Base-by-base conservation (phyloP, 805 yeast genomes). In the Torulaspora maleeae region DNA sequence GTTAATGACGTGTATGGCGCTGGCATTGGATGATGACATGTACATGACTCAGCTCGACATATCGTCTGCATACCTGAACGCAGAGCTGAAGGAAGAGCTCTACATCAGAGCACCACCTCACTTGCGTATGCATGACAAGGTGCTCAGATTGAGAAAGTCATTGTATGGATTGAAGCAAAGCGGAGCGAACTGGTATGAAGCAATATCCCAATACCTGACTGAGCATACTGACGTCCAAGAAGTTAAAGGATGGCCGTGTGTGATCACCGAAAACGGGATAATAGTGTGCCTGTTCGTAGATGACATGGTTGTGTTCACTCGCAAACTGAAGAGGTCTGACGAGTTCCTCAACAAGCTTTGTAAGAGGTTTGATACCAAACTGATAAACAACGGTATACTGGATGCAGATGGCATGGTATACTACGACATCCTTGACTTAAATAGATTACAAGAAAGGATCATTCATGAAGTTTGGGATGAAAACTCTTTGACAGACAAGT, bases 261-360 rank as follows among this genome's bases (percentile, higher is more conserved):
- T 51, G 8, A 42, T 49, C 29, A 43, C n/a, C n/a, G n/a, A n/a
- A n/a, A n/a, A n/a, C n/a, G n/a, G n/a, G n/a, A n/a, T n/a, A n/a
- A n/a, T 42, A 28, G 45, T 49, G 5, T 40, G 50, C 24, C 24
- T 50, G 15, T 52, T 52, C 13, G 52, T 48, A 8, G 54, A 52
- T 17, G 54, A 48, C 38, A 52, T 52, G 52, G 25, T 52, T 12
- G 36, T 51, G 10, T 27, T 49, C 22, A 28, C 48, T 13, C n/a
- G 22, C 9, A 24, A 30, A 3, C 11, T 12, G 2, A 17, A 34
- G 12, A 41, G 38, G 29, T 13, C 43, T 10, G 29, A 24, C 1
- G 28, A 30, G 2, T 27, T 44, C 13, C 15, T 38, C 9, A 27
- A 27, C 2, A 30, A 28, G 10, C 47, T 51, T 5, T 28, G 27